phyloP scores from a whole-genome alignment of 345 rosid genomes.

The Dovyalis caffra region DNA sequence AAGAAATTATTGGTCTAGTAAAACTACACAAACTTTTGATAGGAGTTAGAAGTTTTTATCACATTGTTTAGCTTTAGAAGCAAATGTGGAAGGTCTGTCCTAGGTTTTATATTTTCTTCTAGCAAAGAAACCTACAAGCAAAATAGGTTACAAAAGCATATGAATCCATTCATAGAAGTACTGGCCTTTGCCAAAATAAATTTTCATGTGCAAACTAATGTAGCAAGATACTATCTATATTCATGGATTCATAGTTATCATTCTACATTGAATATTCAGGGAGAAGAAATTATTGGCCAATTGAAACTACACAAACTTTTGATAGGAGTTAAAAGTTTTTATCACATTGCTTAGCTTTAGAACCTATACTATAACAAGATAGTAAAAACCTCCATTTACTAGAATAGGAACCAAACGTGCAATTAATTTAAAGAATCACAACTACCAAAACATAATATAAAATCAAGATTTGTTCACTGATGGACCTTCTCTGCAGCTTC shows the following conservation, averaged over 20 bases:
- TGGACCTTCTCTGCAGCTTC: slow-evolving; percentile 95
- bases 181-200: not conserved
- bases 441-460: not conserved
- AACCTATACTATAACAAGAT: not conserved
- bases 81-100: slow-evolving; percentile 79
- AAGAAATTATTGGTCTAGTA: not conserved
- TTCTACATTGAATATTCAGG: not conserved
- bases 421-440: not conserved
- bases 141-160: not conserved
- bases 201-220: too few relatives aligned
- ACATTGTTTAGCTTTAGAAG: too few relatives aligned
- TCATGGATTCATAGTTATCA: not conserved
- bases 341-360: not conserved
- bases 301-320: not conserved
- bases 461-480: slow-evolving; percentile 1
- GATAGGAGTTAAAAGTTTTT: not conserved
- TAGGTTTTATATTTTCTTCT: slow-evolving; percentile 81
- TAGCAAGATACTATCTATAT: not conserved
- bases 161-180: not conserved
- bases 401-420: not conserved
- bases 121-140: slow-evolving; percentile 73
- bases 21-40: not conserved
- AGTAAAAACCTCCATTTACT: not conserved
- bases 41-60: not conserved
- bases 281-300: not conserved